Base-by-base conservation (phyloP, 2,329 filamentous ascomycete species). In the Apiospora aurea region DNA sequence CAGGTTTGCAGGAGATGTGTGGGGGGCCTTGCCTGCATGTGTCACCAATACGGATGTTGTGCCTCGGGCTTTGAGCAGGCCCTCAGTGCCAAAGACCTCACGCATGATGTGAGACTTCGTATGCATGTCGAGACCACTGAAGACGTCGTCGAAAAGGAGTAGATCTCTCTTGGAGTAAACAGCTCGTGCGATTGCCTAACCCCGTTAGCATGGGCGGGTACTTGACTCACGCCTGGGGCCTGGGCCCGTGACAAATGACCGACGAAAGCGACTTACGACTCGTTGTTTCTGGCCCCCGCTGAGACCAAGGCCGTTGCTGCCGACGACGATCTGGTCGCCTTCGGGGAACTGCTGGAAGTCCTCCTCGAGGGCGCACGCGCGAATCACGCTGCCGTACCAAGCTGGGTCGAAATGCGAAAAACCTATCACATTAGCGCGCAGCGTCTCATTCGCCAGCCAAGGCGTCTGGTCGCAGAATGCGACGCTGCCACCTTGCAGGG, bases 111-210 rank as follows among this genome's bases (percentile, higher is more conserved):
- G 84, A 44, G 85, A 84, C 76, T 91, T 88, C 0, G 88, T 91
- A 34, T 89, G 86, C 0, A 89, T 88, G 70, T 93, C 89, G 29
- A 94, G 86, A 4, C 91, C 91, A 1, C 90, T 92, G 2, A 93
- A 93, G 0, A 92, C 90, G 79, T 94, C 92, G 75, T 94, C 92
- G 0, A 94, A 84, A 71, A 94, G 87, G 34, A 94, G 85, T 69
- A 94, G 13, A 21, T 69, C 68, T 8, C 46, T 34, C 49, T 51
- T 69, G 4, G 47, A 43, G 68, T 69, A 69, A 13, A 69, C 68
- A 29, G 47, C 68, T 43, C 68, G 68, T 43, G 68, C 68, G n/a
- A 69, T 47, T 41, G 68, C 68, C 68, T 69, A 24, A 26, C 18
- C n/a, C 6, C 26, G 41, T 49, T 34, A 49, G 67, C n/a, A 34